Evolutionary conservation across 768 basidiomycete species (phyloP), one percentile per base, ranked within the genome.

Genomic region (Brasilioporus rufonigricans): DNA sequence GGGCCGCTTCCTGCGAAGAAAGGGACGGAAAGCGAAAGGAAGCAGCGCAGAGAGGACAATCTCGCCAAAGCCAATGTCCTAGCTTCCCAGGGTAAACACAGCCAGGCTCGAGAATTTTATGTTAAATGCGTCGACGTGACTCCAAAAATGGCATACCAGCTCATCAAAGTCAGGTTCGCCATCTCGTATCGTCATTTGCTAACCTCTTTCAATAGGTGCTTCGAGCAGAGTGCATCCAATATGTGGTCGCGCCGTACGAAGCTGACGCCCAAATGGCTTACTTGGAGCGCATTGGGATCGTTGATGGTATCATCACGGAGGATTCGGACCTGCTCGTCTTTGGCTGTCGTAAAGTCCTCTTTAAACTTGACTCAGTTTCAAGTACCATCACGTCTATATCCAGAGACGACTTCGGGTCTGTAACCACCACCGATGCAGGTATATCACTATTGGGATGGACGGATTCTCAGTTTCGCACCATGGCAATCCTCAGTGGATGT

Each of bases 241-340:
- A 96, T 66, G 76, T 98, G 36, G 97, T 98, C 18, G 96, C 97
- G 5, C 97, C 97, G 0, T 99, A 98, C 70, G 97, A 99, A 77
- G 97, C 97, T 1, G 97, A 99, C 65, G 93, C 97, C 1, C 97
- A 99, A 70, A 81, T 99, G 53, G 89, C 92, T 43, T 98, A 89
- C 72, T 81, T 99, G 41, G 97, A 98, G 66, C 83, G 82, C 46
- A 70, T 76, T 40, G 92, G 92, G 18, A 64, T 90, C 32, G 91
- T 93, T 38, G 88, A 95, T 67, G 97, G 86, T 3, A 87, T 99
- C 69, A 81, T 99, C 61, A 98, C 97, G 2, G 97, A 99, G 73
- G 97, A 98, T 73, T 98, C 95, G 0, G 97, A 99, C 71, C 78
- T 99, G 27, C 86, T 98, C 55, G 95, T 99, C 45, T 98, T 97